Evolutionary conservation across 441 rosid genomes (phyloP).

Genomic region (Viola pubescens): DNA sequence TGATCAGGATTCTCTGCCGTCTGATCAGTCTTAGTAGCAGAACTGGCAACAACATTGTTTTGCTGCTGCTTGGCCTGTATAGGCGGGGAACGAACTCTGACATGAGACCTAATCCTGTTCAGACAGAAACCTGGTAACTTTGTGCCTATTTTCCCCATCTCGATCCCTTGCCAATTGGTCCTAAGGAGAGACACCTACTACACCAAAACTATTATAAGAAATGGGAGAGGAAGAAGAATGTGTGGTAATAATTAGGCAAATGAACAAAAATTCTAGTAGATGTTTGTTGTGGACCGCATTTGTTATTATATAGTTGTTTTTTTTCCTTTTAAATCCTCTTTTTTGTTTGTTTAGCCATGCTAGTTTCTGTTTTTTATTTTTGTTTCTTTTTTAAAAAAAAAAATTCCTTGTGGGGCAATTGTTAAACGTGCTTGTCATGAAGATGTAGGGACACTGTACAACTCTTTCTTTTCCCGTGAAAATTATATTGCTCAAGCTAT

Average conservation of each 20-base stretch:
- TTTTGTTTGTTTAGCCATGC: conserved; percentile 23
- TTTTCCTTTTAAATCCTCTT: neutral
- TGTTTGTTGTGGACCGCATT: conserved; percentile 8
- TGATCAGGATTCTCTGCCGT: conserved; percentile 13
- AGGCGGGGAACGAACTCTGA: conserved; percentile 63
- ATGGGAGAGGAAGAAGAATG: no score
- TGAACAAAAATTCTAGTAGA: no score
- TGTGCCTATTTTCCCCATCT: conserved; percentile 44
- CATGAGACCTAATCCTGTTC: conserved; percentile 70
- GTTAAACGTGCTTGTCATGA: conserved; percentile 40
- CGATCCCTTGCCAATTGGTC: neutral
- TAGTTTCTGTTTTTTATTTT: neutral
- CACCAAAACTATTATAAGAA: no score
- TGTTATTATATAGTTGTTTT: conserved; percentile 2
- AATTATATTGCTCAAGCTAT: no score
- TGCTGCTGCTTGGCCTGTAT: conserved; percentile 31
- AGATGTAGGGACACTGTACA: conserved; percentile 27
- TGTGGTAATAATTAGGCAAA: no score
- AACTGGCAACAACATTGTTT: neutral
- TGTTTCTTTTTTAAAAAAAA: neutral
- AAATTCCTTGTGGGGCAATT: conserved; percentile 25
- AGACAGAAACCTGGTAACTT: conserved; percentile 65
- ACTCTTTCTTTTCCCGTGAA: no score
- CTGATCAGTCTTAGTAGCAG: conserved; percentile 13
- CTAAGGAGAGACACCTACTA: neutral